These are phyloP conservation scores for Cenchrus americanus DNA, from an alignment of 176 grass and related monocot species.

Conservation along the genomic window DNA sequence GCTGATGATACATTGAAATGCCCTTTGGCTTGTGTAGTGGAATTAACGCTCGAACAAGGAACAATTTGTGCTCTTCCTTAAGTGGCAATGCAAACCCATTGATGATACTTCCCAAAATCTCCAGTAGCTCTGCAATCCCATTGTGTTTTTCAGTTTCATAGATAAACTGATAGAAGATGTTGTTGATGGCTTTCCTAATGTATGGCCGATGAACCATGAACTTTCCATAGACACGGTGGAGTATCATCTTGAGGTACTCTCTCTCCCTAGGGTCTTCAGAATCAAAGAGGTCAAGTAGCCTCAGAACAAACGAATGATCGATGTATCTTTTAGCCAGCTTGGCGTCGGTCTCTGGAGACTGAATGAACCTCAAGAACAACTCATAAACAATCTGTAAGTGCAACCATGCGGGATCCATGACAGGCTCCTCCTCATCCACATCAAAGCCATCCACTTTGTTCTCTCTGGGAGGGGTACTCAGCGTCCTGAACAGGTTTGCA, in stretches of 20 bases:
- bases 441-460: slow-evolving; percentile 72
- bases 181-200: slow-evolving; percentile 83
- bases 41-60: slow-evolving; percentile 73
- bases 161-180: slow-evolving; percentile 91
- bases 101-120: slow-evolving; percentile 87
- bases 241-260: slow-evolving; percentile 87
- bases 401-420: slow-evolving; percentile 82
- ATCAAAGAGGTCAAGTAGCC: slow-evolving; percentile 84
- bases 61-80: slow-evolving; percentile 91
- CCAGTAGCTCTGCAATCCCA: slow-evolving; percentile 83
- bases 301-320: slow-evolving; percentile 75
- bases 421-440: slow-evolving; percentile 79
- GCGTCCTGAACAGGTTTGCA: slow-evolving; percentile 68
- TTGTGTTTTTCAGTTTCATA: slow-evolving; percentile 91
- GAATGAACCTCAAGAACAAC: slow-evolving; percentile 80
- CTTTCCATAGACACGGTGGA: slow-evolving; percentile 89
- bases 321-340: slow-evolving; percentile 88
- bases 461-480: slow-evolving; percentile 54
- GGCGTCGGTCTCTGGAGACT: slow-evolving; percentile 77
- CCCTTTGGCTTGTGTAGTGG: slow-evolving; percentile 86
- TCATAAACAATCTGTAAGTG: slow-evolving; percentile 91
- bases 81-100: slow-evolving; percentile 87
- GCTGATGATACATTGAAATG: slow-evolving; percentile 73
- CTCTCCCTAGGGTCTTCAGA: slow-evolving; percentile 85
- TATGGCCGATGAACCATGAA: slow-evolving; percentile 92